Base-by-base conservation (phyloP, 2,329 filamentous ascomycete species). In the Xylariales sp. region DNA sequence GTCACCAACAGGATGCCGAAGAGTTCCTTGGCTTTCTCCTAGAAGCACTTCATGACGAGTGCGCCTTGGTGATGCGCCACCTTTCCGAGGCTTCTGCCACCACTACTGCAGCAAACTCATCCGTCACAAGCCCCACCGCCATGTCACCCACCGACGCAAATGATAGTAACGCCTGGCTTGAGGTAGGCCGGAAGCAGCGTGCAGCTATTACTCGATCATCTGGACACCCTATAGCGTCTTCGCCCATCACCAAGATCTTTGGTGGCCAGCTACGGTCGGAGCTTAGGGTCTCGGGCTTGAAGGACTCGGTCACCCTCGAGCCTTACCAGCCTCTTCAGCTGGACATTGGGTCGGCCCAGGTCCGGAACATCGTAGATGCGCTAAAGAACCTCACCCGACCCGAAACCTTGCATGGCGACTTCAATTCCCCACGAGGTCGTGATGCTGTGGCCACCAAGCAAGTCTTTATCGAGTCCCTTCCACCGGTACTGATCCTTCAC, bases 1-100 rank as follows among this genome's bases (percentile, higher is more conserved):
- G 93, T 12, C 91, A 96, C 54, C 93, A 98, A 61, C 91, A 98
- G 70, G 93, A 98, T 66, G 93, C 93, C 1, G 89, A 98, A 59
- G 93, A 98, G 58, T 98, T 98, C 52, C 71, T 98, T 18, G 91
- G 90, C 1, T 95, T 97, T 60, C 71, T 98, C 24, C 73, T 98
- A 4, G 90, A 95, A 56, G 88, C 88, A 35, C 78, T 98, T 24
- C 90, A 96, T 54, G 90, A 97, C 50, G 93, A 98, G 62, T 96
- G 90, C 59, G 80, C 82, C 12, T 76, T 82, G 43, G 82, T 91
- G 34, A 86, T 94, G 68, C 78, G 78, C 49, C 69, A 68, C 43
- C 66, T 69, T 5, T 58, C 63, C 19, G 49, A 60, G 5, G 46
- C 52, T 5, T 51, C 51, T 5, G 27, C 40, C 28, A 21, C 51